Evolutionary conservation across 768 basidiomycete genomes (phyloP).

Genomic region (Rhodosporidiobolus sp.): DNA sequence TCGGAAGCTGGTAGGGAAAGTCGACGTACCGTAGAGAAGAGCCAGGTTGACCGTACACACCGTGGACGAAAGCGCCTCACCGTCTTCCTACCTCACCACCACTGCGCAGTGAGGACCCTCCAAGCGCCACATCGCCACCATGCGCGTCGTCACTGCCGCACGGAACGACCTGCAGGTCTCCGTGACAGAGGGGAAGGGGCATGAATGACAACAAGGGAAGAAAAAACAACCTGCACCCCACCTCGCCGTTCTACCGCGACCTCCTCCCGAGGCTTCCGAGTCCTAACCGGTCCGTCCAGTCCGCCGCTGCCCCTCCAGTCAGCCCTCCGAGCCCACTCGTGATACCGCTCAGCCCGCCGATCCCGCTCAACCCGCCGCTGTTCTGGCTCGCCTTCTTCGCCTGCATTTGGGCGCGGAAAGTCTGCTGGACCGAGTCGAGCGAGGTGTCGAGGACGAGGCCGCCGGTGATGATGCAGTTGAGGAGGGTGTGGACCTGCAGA

Average conservation of each 20-base stretch:
- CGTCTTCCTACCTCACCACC: too few species aligned
- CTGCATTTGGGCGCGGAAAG: conserved; percentile 13
- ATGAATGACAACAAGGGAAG: background rate
- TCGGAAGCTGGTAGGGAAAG: too few species aligned
- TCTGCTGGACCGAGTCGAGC: conserved; percentile 32
- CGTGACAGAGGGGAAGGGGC: too few species aligned
- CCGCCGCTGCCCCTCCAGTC: background rate
- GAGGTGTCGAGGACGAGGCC: conserved; percentile 88
- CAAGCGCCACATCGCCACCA: too few species aligned
- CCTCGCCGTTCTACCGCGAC: background rate
- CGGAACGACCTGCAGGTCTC: too few species aligned
- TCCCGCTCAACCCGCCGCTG: background rate
- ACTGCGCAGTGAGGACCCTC: too few species aligned
- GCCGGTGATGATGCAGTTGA: conserved; percentile 94
- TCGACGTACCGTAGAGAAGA: too few species aligned
- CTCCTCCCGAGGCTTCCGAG: background rate
- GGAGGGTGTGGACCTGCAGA: conserved; percentile 80
- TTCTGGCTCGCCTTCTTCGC: conserved; percentile 17
- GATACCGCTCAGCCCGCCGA: background rate
- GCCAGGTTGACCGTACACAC: too few species aligned
- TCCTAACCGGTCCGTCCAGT: conserved; percentile 4
- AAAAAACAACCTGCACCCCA: background rate
- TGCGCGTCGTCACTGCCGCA: too few species aligned
- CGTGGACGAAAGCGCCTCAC: too few species aligned
- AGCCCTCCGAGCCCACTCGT: background rate